phyloP scores from a whole-genome alignment of 1,284 basidiomycete genomes.

The Schizopora paradoxa region DNA sequence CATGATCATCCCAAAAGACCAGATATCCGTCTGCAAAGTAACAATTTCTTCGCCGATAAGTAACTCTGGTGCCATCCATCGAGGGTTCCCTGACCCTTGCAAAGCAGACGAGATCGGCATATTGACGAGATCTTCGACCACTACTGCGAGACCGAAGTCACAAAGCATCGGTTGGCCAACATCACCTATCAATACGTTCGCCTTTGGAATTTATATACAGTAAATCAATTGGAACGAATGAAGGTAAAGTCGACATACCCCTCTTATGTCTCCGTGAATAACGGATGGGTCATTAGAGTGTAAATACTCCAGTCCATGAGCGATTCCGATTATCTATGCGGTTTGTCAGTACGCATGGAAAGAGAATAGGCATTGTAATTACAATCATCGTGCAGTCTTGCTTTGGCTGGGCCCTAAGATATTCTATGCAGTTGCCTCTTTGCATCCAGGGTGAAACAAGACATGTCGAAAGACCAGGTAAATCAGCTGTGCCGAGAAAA shows the following conservation, averaged over 20 bases:
- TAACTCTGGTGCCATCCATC: conserved; percentile 12
- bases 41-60: neutral
- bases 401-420: too few species aligned
- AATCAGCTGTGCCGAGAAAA: conserved; percentile 16
- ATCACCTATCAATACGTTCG: conserved; percentile 7
- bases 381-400: too few species aligned
- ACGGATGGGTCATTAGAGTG: neutral
- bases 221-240: neutral
- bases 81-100: neutral
- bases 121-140: conserved; percentile 1
- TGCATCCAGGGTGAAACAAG: conserved; percentile 18
- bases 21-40: conserved; percentile 8
- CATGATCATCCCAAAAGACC: conserved; percentile 14
- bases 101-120: conserved; percentile 1
- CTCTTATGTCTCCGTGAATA: neutral
- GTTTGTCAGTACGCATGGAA: too few species aligned
- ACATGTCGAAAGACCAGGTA: conserved; percentile 11
- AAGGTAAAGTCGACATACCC: neutral
- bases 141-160: conserved; percentile 12
- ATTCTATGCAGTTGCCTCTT: conserved; percentile 15
- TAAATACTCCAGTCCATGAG: neutral
- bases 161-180: conserved; percentile 5
- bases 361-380: too few species aligned
- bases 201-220: neutral
- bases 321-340: neutral